Conservation (phyloP, 345 rosid species). For the Acer yangbiense region DNA sequence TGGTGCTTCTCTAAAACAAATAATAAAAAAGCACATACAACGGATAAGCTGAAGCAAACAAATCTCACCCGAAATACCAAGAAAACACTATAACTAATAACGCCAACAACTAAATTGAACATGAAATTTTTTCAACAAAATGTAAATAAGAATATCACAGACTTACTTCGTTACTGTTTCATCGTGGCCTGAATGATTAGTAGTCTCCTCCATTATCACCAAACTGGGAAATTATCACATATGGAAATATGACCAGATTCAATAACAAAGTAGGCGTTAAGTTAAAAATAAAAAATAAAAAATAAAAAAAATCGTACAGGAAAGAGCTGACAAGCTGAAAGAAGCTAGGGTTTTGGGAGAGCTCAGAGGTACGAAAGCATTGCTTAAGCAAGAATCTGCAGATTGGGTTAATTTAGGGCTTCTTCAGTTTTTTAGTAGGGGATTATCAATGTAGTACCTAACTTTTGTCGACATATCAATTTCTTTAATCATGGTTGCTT, state of each 20-base stretch:
- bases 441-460: too few species aligned
- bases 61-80: background rate
- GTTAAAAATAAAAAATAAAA: background rate
- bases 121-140: background rate
- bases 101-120: background rate
- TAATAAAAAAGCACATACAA: background rate
- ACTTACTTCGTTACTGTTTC: constrained; percentile 42
- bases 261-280: background rate
- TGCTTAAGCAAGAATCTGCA: background rate
- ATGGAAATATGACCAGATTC: too few species aligned
- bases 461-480: too few species aligned
- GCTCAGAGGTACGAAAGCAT: background rate
- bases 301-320: background rate
- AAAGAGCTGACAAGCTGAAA: background rate
- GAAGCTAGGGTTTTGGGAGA: background rate
- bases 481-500: too few species aligned
- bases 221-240: background rate
- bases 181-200: constrained; percentile 12
- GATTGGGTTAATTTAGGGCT: background rate
- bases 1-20: constrained; percentile 60
- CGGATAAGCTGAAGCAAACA: background rate
- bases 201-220: constrained; percentile 29
- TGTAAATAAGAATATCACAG: background rate
- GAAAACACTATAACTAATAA: background rate
- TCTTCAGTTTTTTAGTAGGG: too few species aligned